Evolutionary conservation across 257 asterid species (phyloP), one percentile per base, ranked within the genome.

Genomic region (Nyctanthes arbortristis): DNA sequence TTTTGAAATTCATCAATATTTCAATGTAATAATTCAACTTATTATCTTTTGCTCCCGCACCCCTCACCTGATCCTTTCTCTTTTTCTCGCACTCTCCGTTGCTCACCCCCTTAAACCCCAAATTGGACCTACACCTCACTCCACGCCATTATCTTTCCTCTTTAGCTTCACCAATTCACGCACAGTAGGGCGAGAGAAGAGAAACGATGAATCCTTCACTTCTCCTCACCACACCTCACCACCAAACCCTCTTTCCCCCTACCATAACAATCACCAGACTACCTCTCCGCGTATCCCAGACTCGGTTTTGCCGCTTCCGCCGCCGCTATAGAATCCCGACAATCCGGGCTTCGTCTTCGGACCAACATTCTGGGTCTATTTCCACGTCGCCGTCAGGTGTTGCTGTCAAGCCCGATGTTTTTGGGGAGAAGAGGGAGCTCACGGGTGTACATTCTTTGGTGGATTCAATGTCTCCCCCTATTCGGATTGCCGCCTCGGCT

Each of bases 401-500:
- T 36, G 61, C 63, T 25, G 80, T 74, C 25, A 82, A 81, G 45
- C 71, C 91, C 27, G 84, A 80, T 81, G 87, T 87, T 30, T 85
- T 88, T 36, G 99, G 97, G 22, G 92, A 84, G 20, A 84, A 80
- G 57, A 85, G 77, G 61, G 90, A 89, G 83, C 88, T 91, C 60
- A 73, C 80, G 1, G 86, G 84, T 13, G 67, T 91, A 35, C 96
- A 89, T 60, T 70, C 95, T 63, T 72, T 91, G n/a, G 95, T 84
- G 11, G 97, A 89, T 28, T 73, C 89, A 10, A 68, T 94, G 85
- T 84, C 97, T 22, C 95, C 95, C 27, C 87, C 97, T 0, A 56
- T 94, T 28, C 79, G 99, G 72, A 77, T 91, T 30, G 97, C 95
- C 13, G 77, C 87, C 68, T 89, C 97, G 0, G 95, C 85, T 14